Evolutionary conservation across 306 rosid species (phyloP), one percentile per base, ranked within the genome.

Genomic region (Ammopiptanthus mongolicus): DNA sequence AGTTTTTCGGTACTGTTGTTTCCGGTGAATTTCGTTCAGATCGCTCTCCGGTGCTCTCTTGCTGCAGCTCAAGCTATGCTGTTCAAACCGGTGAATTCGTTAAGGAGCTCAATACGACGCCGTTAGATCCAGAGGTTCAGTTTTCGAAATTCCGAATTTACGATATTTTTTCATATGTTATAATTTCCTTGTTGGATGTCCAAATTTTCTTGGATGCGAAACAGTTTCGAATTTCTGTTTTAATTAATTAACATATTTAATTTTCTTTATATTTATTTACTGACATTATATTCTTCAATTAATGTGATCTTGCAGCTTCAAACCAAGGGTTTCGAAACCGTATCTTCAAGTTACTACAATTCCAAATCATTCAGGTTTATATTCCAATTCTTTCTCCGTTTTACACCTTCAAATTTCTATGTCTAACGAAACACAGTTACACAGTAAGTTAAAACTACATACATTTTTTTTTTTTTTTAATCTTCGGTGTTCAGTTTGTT

Each of bases 71-170:
- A 77, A 65, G 82, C 73, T 23, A 53, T 9, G 23, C 48, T 15
- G 75, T 19, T 19, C 84, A 71, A 50, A 61, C 79, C 23, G 39
- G 56, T 62, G 79, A 84, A 75, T 78, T 58, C 77, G 73, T 21
- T 10, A 57, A 56, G 65, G 73, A 65, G 36, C 79, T 33, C 23
- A 63, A 73, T 48, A 46, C 66, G 66, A 25, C 69, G 39, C 78
- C 62, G 68, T 65, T 82, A 67, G 91, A 88, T 91, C 91, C 81
- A 72, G 83, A 89, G 97, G 98, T 89, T 71, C 50, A 48, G 47
- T 74, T 52, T 52, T 79, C 21, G 0, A 11, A 63, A 78, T 64
- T 68, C 78, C 73, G 47, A 59, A 25, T 56, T 67, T n/a, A n/a
- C 65, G 33, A 29, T 7, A 37, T 8, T 8, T 12, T 37, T 37